Base-by-base conservation (phyloP, 2,329 filamentous ascomycete species). In the Cladosporium sphaerospermum region DNA sequence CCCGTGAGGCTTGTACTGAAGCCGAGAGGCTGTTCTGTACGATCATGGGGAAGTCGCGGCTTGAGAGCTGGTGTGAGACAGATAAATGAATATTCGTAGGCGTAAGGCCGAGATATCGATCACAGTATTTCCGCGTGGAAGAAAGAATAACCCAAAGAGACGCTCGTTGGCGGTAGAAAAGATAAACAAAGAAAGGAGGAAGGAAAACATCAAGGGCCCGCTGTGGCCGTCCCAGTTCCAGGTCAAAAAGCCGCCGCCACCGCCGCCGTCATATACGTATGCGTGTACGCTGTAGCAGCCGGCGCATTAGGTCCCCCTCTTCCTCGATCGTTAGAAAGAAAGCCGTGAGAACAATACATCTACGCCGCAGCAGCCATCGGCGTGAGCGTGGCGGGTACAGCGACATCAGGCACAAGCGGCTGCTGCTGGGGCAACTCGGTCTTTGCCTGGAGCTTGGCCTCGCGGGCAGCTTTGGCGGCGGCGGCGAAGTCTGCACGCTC, bases 401-500 rank as follows among this genome's bases (percentile, higher is more conserved):
- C 33, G 13, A 9, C 45, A 13, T 39, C 36, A n/a, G 36, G 36
- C 11, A 14, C 36, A 16, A 39, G 36, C 36, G 36, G 8, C 36
- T 13, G 36, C 36, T 39, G 36, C 8, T 9, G n/a, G 8, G 16
- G 13, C 13, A 14, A 8, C 8, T 44, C 32, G 8, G 18, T 14
- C 7, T 31, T 13, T 2, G 28, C 31, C 48, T 51, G 39, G 10
- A 16, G 13, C 39, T 51, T 51, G 18, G 42, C 3, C 9, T 18
- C 52, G 53, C 52, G 52, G 39, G 52, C 56, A 18, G 43, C 53
- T 46, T 56, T 53, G 1, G 58, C 54, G 28, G 45, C 53, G 34
- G 59, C 62, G 16, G 67, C 45, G 54, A 73, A 75, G 7, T 62
- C 66, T 0, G 61, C 63, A 11, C 70, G 61, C 53, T 70, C 67